Base-by-base conservation (phyloP, 495 filamentous ascomycete species). In the Hypoxylon cercidicola region DNA sequence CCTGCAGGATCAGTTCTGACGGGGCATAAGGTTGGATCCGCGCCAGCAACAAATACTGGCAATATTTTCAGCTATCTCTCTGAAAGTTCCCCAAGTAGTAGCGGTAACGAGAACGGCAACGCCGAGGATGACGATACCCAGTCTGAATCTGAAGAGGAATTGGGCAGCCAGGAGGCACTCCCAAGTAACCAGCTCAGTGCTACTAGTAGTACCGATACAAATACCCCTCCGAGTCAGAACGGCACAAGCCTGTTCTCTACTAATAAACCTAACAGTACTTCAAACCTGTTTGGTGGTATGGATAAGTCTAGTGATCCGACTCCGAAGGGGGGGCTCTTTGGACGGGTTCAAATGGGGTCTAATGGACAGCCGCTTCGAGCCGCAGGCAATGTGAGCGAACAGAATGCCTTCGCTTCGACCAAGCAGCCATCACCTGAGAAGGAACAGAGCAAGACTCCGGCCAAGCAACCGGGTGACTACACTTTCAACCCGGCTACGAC, bases 61-160 rank as follows among this genome's bases (percentile, higher is more conserved):
- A 90, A 89, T 60, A 87, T 89, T 20, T 90, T 90, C 56, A 81
- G 86, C 49, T 83, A 88, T 56, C 75, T 89, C 34, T 87, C 86
- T 1, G 84, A 82, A 12, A 85, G 79, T 39, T 78, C 77, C 44
- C 43, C 70, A 34, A 77, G 76, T 30, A 82, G 80, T 53, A 71
- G 78, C 20, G 71, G 77, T 20, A 74, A 79, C 39, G 76, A 81
- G 43, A 72, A 77, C 28, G 77, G 71, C 6, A 74, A 84, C 34
- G 79, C 77, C 12, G 84, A 82, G 19, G 77, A 71, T 4, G 80
- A 69, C 48, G 81, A 85, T 18, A 78, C 79, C 5, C 77, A 78
- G 35, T 72, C 74, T n/a, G 73, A 77, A 5, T 64, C 65, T 9
- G 82, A 79, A 12, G 78, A 80, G n/a, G 77, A 81, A 37, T 76